Evolutionary conservation across 768 basidiomycete species (phyloP), one percentile per base, ranked within the genome.

Genomic region (Galerina marginata): DNA sequence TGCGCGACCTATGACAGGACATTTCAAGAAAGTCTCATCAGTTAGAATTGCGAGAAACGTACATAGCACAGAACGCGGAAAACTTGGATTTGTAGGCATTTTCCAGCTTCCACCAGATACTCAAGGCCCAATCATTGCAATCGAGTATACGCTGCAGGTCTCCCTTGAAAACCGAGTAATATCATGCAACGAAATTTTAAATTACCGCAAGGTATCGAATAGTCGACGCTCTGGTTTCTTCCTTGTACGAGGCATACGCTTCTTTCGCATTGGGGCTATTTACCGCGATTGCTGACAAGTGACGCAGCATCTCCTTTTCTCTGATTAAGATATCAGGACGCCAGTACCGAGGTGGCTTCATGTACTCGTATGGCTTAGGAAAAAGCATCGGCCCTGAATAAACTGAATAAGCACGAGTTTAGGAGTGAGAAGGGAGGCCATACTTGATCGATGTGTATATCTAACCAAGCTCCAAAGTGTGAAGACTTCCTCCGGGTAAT

Each of bases 71-170:
- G 14, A 53, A 15, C n/a, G 36, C 20, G 39, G 16, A 26, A 25
- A 25, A 26, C 39, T 9, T 40, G 23, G 20, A 10, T 52, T 6
- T 15, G 20, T 25, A 42, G 12, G 9, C 20, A 11, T 6, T 25
- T 12, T 53, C 16, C 11, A 26, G 11, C 20, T 6, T 12, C 12
- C 12, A 11, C 39, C 29, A 48, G 39, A 52, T 37, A 33, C 9
- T 10, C 12, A 52, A 54, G 25, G 52, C 46, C 59, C 57, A 58
- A 16, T 23, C 26, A 52, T 52, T 26, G 16, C 50, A 58, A 29
- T 6, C 25, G 15, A 37, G 42, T 6, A 33, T 40, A 20, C 33
- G 57, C 57, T 58, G 33, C 39, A 9, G 42, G 2, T 4, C 1
- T 6, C 1, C 29, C 4, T 33, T 33, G 29, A 33, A 33, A 33